Conservation (phyloP, 1,284 basidiomycete species). For the Puccinia horiana region DNA sequence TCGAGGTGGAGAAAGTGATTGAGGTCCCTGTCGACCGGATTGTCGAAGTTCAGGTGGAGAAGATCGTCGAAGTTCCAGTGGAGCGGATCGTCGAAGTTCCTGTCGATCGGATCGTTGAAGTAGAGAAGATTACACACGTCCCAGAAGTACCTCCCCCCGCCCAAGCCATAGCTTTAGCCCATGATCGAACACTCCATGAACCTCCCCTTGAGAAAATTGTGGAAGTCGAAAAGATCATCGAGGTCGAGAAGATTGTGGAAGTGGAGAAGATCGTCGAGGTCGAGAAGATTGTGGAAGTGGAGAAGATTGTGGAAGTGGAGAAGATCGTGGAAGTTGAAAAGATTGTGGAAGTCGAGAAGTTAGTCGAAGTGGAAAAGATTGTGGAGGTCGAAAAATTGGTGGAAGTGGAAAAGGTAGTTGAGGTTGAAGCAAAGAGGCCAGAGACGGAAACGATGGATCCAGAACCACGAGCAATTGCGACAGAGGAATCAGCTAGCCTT, state of each 20-base stretch:
- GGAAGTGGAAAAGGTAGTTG: constrained; percentile 53
- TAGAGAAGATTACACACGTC: constrained; percentile 62
- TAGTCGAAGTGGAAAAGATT: constrained; percentile 52
- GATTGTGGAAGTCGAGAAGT: constrained; percentile 41
- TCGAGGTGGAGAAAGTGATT: constrained; percentile 59
- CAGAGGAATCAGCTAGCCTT: constrained; percentile 58
- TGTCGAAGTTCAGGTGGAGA: constrained; percentile 60
- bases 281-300: constrained; percentile 57
- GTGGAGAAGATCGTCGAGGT: constrained; percentile 55
- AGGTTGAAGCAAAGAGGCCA: constrained; percentile 52
- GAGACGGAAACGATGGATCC: constrained; percentile 55
- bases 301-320: constrained; percentile 54
- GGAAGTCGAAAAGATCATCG: constrained; percentile 53
- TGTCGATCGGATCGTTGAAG: constrained; percentile 57
- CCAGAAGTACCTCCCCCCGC: constrained; percentile 55
- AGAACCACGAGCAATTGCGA: too few relatives aligned
- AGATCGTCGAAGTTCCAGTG: constrained; percentile 51
- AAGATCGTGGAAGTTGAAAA: constrained; percentile 30
- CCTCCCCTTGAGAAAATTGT: constrained; percentile 53
- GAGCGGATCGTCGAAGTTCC: constrained; percentile 55
- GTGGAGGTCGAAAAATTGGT: constrained; percentile 54
- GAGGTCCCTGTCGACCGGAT: constrained; percentile 57
- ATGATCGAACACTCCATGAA: not conserved
- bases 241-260: constrained; percentile 55
- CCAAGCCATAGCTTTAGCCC: not conserved